Conservation (phyloP, 75 land plant genomes). For the Sequoiadendron giganteum region DNA sequence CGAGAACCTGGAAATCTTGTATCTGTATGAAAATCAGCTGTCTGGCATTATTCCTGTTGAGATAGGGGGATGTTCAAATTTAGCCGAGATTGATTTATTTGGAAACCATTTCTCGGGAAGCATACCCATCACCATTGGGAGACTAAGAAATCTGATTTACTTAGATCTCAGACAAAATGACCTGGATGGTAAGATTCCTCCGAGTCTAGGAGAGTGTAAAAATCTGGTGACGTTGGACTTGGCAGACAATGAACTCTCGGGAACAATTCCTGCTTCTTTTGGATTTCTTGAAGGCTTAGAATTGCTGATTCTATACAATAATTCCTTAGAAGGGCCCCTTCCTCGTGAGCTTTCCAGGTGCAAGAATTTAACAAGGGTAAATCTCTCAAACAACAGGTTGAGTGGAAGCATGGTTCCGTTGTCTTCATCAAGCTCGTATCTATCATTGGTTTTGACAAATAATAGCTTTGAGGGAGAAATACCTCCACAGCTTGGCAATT, state of each 20-base stretch:
- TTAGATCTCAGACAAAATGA: slow-evolving; percentile 67
- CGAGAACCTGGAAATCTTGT: slow-evolving; percentile 39
- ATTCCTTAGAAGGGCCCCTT: slow-evolving; percentile 66
- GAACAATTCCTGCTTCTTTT: slow-evolving; percentile 52
- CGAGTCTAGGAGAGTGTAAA: slow-evolving; percentile 64
- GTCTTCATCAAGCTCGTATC: slow-evolving; percentile 30
- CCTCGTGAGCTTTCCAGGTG: slow-evolving; percentile 47
- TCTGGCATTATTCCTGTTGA: slow-evolving; percentile 60
- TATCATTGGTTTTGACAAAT: slow-evolving; percentile 61
- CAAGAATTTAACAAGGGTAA: slow-evolving; percentile 49
- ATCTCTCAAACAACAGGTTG: slow-evolving; percentile 63
- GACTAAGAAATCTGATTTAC: slow-evolving; percentile 44
- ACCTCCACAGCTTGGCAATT: slow-evolving; percentile 44
- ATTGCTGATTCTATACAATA: slow-evolving; percentile 61
- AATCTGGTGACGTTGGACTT: slow-evolving; percentile 50
- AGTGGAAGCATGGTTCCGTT: slow-evolving; percentile 55
- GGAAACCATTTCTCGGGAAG: slow-evolving; percentile 63
- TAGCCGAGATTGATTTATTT: slow-evolving; percentile 55
- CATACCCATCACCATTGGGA: slow-evolving; percentile 61
- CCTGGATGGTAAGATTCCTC: slow-evolving; percentile 66
- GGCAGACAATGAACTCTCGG: slow-evolving; percentile 66
- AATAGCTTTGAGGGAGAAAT: slow-evolving; percentile 62
- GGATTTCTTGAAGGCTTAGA: slow-evolving; percentile 35
- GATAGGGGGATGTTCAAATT: slow-evolving; percentile 55
- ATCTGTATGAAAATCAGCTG: slow-evolving; percentile 67